Evolutionary conservation across 2,329 filamentous ascomycete genomes (phyloP), one percentile per base, ranked within the genome.

Genomic region (Xylaria sp.): DNA sequence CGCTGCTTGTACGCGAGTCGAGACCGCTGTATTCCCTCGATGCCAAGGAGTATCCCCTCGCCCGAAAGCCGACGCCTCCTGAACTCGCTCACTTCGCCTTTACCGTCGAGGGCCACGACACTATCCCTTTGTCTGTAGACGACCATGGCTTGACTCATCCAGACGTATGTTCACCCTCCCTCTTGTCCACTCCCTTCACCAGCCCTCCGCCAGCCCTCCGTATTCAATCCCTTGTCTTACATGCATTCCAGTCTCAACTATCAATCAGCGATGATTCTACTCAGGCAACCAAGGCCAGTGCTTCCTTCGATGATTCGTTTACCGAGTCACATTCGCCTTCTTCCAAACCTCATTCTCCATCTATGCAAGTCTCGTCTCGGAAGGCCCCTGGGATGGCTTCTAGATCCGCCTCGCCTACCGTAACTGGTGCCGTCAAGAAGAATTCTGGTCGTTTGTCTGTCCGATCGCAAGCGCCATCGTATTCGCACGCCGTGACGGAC

Each of bases 21-120:
- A 88, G 89, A 63, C 88, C 90, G 61, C 86, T 94, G 41, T 84
- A 88, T 68, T 87, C 90, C 63, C 88, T 97, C 67, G 94, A 98
- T 80, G 86, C 91, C 15, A 97, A 97, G 79, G 90, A 96, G 75
- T 99, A 97, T 79, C 96, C 96, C 48, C 85, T 99, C 37, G 95
- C 95, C 46, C 87, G 88, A 71, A 90, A 92, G 59, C 91, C 93
- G 0, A 97, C 94, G 1, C 96, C 96, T 1, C 88, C 90, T 18
- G 90, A 92, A 61, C 84, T 99, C 69, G 89, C 90, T 71, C 90
- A 90, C 66, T 92, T 98, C 78, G 90, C 88, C 50, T 94, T 97
- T 75, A 89, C 91, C 41, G 73, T 87, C 61, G 83, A 92, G 44
- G 88, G 88, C 57, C 88, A 89, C 54, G 88, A 91, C 63, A 84